phyloP scores from a whole-genome alignment of 2,329 filamentous ascomycete genomes.

The Mycogone perniciosa region DNA sequence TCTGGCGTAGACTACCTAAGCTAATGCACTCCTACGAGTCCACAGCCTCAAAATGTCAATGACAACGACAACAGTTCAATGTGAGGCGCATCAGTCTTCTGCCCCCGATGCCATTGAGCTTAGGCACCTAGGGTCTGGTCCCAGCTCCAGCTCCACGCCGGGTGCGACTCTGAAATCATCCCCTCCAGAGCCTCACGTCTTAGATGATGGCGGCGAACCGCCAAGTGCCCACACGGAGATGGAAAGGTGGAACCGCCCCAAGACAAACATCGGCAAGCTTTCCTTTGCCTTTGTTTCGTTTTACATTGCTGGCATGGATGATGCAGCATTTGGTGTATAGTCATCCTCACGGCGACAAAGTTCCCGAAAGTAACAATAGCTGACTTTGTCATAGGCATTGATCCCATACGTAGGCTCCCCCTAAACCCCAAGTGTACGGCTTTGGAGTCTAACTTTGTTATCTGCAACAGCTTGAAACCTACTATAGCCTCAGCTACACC shows the following conservation, averaged over 20 bases:
- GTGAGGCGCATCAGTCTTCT: background rate
- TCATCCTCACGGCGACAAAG: background rate
- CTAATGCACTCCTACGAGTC: too few species aligned
- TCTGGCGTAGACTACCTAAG: too few species aligned
- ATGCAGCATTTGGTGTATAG: constrained; percentile 51
- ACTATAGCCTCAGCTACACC: constrained; percentile 54
- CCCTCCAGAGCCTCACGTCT: background rate
- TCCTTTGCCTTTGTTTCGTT: constrained; percentile 50
- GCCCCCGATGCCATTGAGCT: constrained; percentile 12
- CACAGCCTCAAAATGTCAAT: background rate
- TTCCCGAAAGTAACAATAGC: background rate
- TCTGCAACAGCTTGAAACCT: constrained; percentile 46
- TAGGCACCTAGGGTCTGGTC: constrained; percentile 1
- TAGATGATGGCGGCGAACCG: constrained; percentile 16
- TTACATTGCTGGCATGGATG: constrained; percentile 56
- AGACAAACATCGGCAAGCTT: constrained; percentile 26
- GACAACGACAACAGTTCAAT: constrained; percentile 1
- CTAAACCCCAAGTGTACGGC: background rate
- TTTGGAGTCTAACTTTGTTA: too few species aligned
- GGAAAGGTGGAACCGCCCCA: constrained; percentile 33
- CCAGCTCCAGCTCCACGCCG: background rate
- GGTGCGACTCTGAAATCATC: background rate
- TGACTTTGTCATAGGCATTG: constrained; percentile 17
- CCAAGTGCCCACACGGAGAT: constrained; percentile 21
- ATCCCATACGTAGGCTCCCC: constrained; percentile 31